A percentile compares a stretch with the other conserved stretches of the same genome.
phyloP scores from a whole-genome alignment of 176 grass and related monocot genomes.

The Melocanna baccifera region DNA sequence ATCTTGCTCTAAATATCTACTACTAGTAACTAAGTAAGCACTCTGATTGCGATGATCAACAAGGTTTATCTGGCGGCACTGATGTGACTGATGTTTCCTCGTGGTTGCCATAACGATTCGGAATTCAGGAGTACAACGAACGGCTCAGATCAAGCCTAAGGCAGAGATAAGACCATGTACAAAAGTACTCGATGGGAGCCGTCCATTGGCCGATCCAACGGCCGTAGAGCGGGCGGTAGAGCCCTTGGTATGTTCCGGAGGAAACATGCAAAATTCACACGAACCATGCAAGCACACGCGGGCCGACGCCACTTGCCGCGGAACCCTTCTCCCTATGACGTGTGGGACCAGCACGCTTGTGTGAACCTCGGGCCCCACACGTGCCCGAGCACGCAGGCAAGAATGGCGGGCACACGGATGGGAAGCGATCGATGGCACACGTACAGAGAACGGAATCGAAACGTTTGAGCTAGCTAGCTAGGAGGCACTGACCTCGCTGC shows the following conservation, averaged over 20 bases:
- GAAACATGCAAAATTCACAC: neutral
- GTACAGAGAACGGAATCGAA: neutral
- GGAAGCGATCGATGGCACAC: no score
- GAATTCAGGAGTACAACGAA: no score
- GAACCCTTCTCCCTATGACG: neutral
- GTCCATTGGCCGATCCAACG: neutral
- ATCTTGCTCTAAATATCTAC: no score
- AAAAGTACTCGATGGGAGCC: neutral
- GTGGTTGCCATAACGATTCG: no score
- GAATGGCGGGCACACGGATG: no score
- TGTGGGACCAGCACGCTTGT: neutral
- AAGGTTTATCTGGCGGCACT: no score
- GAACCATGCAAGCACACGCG: neutral
- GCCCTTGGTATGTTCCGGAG: neutral
- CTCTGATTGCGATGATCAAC: no score
- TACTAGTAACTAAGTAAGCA: no score
- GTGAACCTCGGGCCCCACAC: neutral
- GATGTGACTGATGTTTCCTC: no score
- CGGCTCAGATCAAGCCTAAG: neutral
- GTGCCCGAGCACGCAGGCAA: neutral
- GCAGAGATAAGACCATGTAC: neutral
- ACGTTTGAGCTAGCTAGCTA: neutral
- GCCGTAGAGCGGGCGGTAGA: neutral
- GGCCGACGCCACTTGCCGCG: neutral
- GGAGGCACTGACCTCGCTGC: slow-evolving; percentile 49